Conservation (phyloP, 108 stramenopile species). For the Asterionellopsis glacialis region DNA sequence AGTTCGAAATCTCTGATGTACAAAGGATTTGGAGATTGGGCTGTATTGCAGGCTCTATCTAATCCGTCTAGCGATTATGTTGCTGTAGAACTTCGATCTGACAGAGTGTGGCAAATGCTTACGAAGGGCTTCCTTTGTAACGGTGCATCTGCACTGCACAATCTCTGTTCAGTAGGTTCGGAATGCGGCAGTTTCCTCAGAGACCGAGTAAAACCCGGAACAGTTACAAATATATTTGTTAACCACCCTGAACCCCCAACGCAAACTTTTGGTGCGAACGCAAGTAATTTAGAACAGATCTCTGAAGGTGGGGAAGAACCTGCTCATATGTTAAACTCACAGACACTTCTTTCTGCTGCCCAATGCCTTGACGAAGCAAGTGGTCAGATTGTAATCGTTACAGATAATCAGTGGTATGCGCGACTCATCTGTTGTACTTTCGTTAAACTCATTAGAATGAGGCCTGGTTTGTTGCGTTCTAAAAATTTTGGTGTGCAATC, state of each 20-base stretch:
- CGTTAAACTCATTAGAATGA: slow-evolving; percentile 25
- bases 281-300: slow-evolving; percentile 20
- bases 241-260: slow-evolving; percentile 90
- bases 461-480: slow-evolving; percentile 6
- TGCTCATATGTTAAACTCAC: slow-evolving; percentile 73
- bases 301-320: slow-evolving; percentile 56
- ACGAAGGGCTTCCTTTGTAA: slow-evolving; percentile 32
- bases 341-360: slow-evolving; percentile 39
- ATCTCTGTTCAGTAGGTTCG: slow-evolving; percentile 72
- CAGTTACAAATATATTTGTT: slow-evolving; percentile 60
- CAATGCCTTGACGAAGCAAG: slow-evolving; percentile 30
- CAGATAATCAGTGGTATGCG: slow-evolving; percentile 78
- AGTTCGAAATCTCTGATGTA: no score
- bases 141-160: slow-evolving; percentile 24
- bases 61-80: slow-evolving; percentile 60
- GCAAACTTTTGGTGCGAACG: slow-evolving; percentile 62
- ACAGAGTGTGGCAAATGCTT: slow-evolving; percentile 74
- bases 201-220: slow-evolving; percentile 29
- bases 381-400: slow-evolving; percentile 64
- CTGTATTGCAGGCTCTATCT: slow-evolving; percentile 49
- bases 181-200: slow-evolving; percentile 66
- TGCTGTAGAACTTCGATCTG: slow-evolving; percentile 75
- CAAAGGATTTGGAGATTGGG: slow-evolving; percentile 77
- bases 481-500: neutral
- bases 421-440: slow-evolving; percentile 59